Evolutionary conservation across 139 green algal species (phyloP).

Genomic region (Trebouxia sp.): DNA sequence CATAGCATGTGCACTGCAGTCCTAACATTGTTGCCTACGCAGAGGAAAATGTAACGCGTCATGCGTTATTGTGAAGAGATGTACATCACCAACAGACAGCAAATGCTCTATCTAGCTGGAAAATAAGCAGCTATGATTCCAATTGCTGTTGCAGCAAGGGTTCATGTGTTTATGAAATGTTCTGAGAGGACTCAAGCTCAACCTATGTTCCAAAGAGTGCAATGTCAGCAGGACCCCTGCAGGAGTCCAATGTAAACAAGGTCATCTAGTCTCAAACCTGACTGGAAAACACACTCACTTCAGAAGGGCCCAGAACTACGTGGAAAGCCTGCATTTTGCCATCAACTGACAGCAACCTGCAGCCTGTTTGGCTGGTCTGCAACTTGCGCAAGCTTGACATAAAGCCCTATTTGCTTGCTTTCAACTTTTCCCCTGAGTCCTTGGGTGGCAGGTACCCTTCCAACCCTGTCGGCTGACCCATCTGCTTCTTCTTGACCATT

Average conservation of each 20-base stretch:
- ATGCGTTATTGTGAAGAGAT: not conserved
- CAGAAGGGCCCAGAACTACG: not conserved
- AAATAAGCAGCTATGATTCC: slow-evolving; percentile 6
- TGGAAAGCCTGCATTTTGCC: not conserved
- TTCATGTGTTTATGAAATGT: not conserved
- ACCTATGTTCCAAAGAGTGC: not conserved
- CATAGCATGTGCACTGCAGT: not conserved
- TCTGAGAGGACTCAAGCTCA: not conserved
- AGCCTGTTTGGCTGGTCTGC: not conserved
- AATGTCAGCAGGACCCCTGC: not conserved
- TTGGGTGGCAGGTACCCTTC: slow-evolving; percentile 2
- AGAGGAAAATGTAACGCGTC: not conserved
- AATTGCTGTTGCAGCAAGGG: slow-evolving; percentile 25
- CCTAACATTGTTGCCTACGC: not conserved
- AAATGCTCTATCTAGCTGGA: slow-evolving; percentile 19
- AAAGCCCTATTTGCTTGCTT: not conserved
- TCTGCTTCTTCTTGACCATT: slow-evolving; percentile 28
- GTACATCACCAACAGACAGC: not conserved
- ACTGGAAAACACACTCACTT: not conserved
- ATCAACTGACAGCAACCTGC: not conserved
- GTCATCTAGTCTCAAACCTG: slow-evolving; percentile 23
- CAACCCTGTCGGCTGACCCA: slow-evolving; percentile 19
- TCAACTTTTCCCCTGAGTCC: slow-evolving; percentile 11
- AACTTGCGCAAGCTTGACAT: not conserved
- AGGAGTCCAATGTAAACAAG: not conserved